These are phyloP conservation scores for Centaurea solstitialis DNA, from an alignment of 129 eudicot genomes.

Conservation along the genomic window DNA sequence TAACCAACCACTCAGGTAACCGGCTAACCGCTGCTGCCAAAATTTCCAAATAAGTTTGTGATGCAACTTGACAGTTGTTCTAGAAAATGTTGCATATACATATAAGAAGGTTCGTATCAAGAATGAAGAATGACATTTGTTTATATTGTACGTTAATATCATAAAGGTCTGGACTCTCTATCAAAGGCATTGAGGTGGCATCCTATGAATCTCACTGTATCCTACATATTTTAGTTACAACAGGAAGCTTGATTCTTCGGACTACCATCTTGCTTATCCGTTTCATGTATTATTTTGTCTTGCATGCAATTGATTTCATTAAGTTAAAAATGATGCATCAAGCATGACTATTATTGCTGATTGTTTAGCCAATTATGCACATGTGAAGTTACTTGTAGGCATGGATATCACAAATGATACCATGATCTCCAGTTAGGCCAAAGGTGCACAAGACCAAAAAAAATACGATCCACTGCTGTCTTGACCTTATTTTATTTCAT, in stretches of 20 bases:
- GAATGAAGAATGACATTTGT: not conserved
- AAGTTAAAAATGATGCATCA: not conserved
- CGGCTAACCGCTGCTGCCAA: not conserved
- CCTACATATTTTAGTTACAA: not conserved
- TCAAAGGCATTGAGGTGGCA: not conserved
- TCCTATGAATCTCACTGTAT: not conserved
- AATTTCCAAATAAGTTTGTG: not conserved
- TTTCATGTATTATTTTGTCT: not conserved
- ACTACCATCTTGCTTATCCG: not conserved
- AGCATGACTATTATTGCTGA: not conserved
- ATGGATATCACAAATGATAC: not conserved
- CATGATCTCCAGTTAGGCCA: not conserved
- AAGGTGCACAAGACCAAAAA: not conserved
- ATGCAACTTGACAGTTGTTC: not conserved
- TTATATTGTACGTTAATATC: not conserved
- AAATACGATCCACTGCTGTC: not conserved
- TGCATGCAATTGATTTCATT: not conserved
- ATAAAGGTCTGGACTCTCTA: not conserved
- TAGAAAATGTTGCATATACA: not conserved
- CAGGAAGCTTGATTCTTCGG: not conserved
- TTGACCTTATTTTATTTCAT: not conserved
- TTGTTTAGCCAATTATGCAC: constrained; percentile 5
- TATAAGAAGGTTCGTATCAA: not conserved
- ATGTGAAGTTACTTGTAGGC: not conserved
- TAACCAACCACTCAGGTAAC: not conserved